Percentiles rank a stretch among this genome's conserved stretches.
phyloP scores from a whole-genome alignment of 345 rosid genomes.

The Erucastrum elatum region DNA sequence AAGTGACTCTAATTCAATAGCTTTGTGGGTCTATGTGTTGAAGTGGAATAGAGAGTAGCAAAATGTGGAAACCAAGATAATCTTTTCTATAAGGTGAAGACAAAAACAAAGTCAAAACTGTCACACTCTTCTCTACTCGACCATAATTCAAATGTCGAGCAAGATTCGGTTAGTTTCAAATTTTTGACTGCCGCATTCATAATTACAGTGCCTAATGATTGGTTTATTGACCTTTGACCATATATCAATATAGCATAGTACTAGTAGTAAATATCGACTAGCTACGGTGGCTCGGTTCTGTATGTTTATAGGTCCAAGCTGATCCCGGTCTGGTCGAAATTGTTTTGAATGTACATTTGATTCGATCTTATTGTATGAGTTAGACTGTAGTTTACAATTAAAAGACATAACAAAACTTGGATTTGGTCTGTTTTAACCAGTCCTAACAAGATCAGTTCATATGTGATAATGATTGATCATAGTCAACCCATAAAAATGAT shows the following conservation, averaged over 20 bases:
- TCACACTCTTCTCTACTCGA: slow-evolving; percentile 6
- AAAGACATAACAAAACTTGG: neutral
- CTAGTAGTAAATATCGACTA: neutral
- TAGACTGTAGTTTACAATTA: neutral
- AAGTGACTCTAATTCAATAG: neutral
- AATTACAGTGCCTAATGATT: neutral
- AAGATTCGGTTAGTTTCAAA: slow-evolving; percentile 7
- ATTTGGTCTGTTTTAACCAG: neutral
- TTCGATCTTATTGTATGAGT: neutral
- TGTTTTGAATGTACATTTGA: neutral
- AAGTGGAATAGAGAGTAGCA: slow-evolving; percentile 20
- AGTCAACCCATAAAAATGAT: neutral
- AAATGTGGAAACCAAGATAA: slow-evolving; percentile 5
- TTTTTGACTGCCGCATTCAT: neutral
- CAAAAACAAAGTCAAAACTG: slow-evolving; percentile 13
- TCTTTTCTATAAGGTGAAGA: slow-evolving; percentile 12
- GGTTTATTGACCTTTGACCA: slow-evolving; percentile 7
- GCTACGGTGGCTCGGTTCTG: neutral
- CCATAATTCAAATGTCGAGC: slow-evolving; percentile 14
- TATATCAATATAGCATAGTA: neutral
- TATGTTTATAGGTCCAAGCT: neutral
- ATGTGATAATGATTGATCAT: neutral
- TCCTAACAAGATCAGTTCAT: neutral
- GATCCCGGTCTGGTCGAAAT: neutral
- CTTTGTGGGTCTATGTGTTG: slow-evolving; percentile 22